Evolutionary conservation across 805 yeast species (phyloP).

Genomic region (Scheffersomyces coipomensis): DNA sequence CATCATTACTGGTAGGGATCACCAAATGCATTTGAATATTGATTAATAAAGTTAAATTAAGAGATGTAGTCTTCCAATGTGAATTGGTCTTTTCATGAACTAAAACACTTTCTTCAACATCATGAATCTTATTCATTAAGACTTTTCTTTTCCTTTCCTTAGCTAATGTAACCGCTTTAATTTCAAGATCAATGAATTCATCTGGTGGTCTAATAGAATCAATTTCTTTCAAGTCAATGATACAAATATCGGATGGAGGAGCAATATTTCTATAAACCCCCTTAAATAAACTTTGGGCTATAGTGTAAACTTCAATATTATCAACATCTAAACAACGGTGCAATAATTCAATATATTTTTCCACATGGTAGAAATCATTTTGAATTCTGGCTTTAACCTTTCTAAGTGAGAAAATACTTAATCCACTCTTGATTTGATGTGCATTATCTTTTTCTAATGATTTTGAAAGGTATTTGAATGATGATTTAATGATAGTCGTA

Average conservation of each 20-base stretch:
- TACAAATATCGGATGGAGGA: slow-evolving; percentile 43
- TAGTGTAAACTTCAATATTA: slow-evolving; percentile 49
- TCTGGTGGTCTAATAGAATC: slow-evolving; percentile 63
- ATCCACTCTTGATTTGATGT: slow-evolving; percentile 58
- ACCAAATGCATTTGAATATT: slow-evolving; percentile 56
- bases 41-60: slow-evolving; percentile 50
- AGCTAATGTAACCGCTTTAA: slow-evolving; percentile 58
- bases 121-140: slow-evolving; percentile 38
- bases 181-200: slow-evolving; percentile 52
- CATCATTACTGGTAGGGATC: slow-evolving; percentile 37
- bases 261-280: slow-evolving; percentile 24
- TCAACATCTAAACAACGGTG: slow-evolving; percentile 57
- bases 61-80: slow-evolving; percentile 58
- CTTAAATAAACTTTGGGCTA: slow-evolving; percentile 53
- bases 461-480: slow-evolving; percentile 48
- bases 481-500: slow-evolving; percentile 46
- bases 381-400: slow-evolving; percentile 58
- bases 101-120: slow-evolving; percentile 39
- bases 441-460: slow-evolving; percentile 50
- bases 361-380: slow-evolving; percentile 54
- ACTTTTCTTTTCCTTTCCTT: slow-evolving; percentile 54
- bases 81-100: slow-evolving; percentile 22
- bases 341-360: slow-evolving; percentile 46
- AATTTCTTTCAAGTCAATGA: slow-evolving; percentile 44
- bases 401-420: slow-evolving; percentile 55